These are phyloP conservation scores for Amanita brunnescens DNA, from an alignment of 768 basidiomycete species.

Conservation along the genomic window DNA sequence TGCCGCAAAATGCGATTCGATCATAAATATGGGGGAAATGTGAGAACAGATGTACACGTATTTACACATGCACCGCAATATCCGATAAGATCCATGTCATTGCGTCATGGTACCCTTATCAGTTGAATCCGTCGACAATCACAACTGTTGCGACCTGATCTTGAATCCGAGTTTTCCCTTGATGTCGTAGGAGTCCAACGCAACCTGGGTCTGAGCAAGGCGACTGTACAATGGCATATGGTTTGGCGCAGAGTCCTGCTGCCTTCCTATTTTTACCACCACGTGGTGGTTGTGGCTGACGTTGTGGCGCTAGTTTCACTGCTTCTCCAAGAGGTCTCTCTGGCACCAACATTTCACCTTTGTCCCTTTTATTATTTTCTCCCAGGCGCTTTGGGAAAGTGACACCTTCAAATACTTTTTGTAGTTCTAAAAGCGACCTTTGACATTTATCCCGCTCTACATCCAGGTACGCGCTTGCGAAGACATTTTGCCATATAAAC, in stretches of 20 bases:
- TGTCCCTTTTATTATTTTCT: background rate
- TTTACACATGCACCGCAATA: background rate
- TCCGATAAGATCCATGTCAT: background rate
- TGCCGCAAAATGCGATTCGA: conserved; percentile 1
- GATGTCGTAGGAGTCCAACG: background rate
- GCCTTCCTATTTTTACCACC: background rate
- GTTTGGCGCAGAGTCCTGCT: background rate
- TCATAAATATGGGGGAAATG: conserved; percentile 1
- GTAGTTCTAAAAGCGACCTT: background rate
- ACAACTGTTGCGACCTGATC: background rate
- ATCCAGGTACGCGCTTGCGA: background rate
- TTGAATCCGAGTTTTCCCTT: background rate
- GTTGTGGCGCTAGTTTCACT: background rate
- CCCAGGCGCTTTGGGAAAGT: background rate
- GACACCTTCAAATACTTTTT: too few species aligned
- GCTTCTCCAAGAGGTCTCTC: background rate
- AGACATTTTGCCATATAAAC: background rate
- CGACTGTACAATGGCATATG: background rate
- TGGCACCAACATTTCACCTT: background rate
- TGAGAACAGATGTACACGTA: conserved; percentile 1
- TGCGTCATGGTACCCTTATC: background rate
- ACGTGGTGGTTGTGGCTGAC: conserved; percentile 1
- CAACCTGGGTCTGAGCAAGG: background rate
- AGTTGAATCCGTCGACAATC: background rate
- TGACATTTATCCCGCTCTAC: background rate